A percentile compares a stretch with the other conserved stretches of the same genome.
Evolutionary conservation across 2,329 filamentous ascomycete genomes (phyloP).

Genomic region (Diplodia sapinea): DNA sequence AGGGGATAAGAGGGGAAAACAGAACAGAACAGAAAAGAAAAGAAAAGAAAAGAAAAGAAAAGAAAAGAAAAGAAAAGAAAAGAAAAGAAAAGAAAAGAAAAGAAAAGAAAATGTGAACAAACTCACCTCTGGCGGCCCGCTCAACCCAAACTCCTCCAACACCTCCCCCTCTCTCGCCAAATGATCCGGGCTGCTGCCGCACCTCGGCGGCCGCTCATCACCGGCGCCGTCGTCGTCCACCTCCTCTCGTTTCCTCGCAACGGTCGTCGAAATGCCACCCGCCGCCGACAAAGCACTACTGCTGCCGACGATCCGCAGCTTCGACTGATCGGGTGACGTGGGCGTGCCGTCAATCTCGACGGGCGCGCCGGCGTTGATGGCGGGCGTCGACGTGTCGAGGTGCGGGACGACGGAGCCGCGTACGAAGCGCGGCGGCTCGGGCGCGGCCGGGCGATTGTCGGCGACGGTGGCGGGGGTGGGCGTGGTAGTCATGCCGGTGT

Average conservation of each 20-base stretch:
- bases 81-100: neutral
- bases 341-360: slow-evolving; percentile 52
- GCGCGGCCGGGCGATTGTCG: neutral
- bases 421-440: slow-evolving; percentile 17
- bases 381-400: slow-evolving; percentile 48
- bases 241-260: slow-evolving; percentile 32
- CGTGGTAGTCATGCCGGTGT: neutral
- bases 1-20: neutral
- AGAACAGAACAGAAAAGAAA: slow-evolving; percentile 2
- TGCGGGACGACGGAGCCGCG: slow-evolving; percentile 35
- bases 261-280: too few species aligned
- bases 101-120: slow-evolving; percentile 25
- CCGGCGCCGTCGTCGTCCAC: neutral
- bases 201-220: neutral
- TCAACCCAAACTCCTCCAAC: slow-evolving; percentile 41
- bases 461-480: neutral
- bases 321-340: slow-evolving; percentile 17
- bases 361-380: slow-evolving; percentile 51
- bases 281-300: too few species aligned
- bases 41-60: slow-evolving; percentile 29
- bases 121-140: slow-evolving; percentile 33
- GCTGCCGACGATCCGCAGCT: neutral
- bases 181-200: slow-evolving; percentile 35
- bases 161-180: slow-evolving; percentile 39
- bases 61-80: neutral